phyloP scores from a whole-genome alignment of 202 grass and related monocot genomes.

The Zoysia matrella region DNA sequence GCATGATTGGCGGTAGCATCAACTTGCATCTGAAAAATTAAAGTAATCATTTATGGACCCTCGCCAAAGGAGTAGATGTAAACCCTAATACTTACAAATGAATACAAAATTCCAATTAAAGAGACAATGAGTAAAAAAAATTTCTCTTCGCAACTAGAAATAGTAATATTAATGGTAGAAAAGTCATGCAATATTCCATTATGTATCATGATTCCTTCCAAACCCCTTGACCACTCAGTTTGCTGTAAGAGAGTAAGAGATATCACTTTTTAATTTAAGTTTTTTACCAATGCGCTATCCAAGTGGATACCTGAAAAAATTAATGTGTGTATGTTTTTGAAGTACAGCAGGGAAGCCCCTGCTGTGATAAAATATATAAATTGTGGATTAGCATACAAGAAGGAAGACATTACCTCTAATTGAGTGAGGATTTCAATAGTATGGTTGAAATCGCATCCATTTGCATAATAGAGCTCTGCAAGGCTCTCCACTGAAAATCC shows the following conservation, averaged over 20 bases:
- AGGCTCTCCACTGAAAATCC: slow-evolving; percentile 91
- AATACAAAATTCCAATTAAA: background rate
- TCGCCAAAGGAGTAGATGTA: slow-evolving; percentile 7
- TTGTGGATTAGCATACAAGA: background rate
- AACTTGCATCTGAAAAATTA: slow-evolving; percentile 83
- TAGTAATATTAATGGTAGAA: background rate
- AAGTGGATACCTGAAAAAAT: background rate
- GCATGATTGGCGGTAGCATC: slow-evolving; percentile 63
- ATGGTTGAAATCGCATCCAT: slow-evolving; percentile 83
- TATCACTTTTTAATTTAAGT: background rate
- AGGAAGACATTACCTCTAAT: slow-evolving; percentile 78
- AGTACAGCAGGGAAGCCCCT: too few relatives aligned
- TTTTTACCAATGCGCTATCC: background rate
- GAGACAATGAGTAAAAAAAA: background rate
- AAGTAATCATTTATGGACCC: background rate
- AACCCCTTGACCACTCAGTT: background rate
- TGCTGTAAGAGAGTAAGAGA: background rate
- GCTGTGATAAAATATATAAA: background rate
- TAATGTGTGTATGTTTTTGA: too few relatives aligned
- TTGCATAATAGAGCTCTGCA: slow-evolving; percentile 86
- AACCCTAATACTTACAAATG: background rate
- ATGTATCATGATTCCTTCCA: background rate
- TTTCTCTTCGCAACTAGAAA: background rate
- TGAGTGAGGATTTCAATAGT: slow-evolving; percentile 88
- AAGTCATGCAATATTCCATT: background rate